Evolutionary conservation across 306 rosid genomes (phyloP), one percentile per base, ranked within the genome.

Genomic region (Castanea sativa): DNA sequence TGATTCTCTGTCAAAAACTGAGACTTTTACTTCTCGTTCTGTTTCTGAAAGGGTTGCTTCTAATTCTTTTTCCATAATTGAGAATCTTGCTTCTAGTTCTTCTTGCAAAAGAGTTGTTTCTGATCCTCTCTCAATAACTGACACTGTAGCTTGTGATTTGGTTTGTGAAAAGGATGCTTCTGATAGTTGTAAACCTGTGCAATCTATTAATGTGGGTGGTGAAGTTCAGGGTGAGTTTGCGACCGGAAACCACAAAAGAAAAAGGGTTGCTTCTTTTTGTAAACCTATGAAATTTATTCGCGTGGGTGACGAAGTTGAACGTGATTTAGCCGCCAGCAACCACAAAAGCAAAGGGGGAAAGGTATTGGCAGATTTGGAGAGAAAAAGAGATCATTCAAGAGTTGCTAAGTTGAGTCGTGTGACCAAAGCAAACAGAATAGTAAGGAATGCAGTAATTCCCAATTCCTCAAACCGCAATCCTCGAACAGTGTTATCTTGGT

Each of bases 401-500:
- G 53, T 11, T 49, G 53, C 53, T 10, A 49, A 49, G 53, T 45
- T 55, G 55, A 75, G 32, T 30, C 6, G 14, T 15, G 69, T 53
- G 15, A 4, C 32, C 10, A n/a, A 45, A 30, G 6, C 78, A 18
- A 20, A 57, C 1, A 80, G 25, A 64, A 72, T 13, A 41, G 45
- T 1, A 41, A 56, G 52, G 68, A 6, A 5, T 5, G 63, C 4
- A 41, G 77, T 57, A 7, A 19, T 29, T 30, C 30, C 58, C 57
- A 41, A 6, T 10, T 23, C 75, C 5, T 51, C 58, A 13, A 16
- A 29, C 2, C 69, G n/a, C 2, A 82, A 82, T 0, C 74, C 82
- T 3, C 61, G 87, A 57, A 70, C 82, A 7, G 4, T 79, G n/a
- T 53, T 92, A 1, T 71, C 82, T 18, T 41, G 56, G 82, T 60